Conservation (phyloP, 306 rosid genomes). For the Cicer judaicum region DNA sequence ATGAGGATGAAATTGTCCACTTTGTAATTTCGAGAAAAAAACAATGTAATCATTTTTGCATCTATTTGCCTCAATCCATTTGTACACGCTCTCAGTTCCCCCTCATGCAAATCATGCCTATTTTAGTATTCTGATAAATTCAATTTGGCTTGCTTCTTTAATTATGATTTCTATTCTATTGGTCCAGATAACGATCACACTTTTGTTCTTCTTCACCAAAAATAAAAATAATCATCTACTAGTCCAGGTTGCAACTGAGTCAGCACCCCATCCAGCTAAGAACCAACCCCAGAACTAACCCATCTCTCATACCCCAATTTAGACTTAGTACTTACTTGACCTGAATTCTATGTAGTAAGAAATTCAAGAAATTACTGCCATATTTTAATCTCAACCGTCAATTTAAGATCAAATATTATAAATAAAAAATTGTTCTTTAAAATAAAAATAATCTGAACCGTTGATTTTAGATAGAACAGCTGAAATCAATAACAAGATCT, state of each 20-base stretch:
- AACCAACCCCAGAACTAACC: not conserved
- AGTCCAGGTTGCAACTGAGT: slow-evolving; percentile 20
- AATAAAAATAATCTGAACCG: no score
- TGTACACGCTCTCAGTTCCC: not conserved
- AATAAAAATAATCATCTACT: slow-evolving; percentile 36
- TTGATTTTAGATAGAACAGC: no score
- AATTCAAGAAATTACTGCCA: no score
- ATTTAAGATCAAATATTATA: no score
- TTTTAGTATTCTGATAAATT: not conserved
- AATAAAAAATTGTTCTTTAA: no score
- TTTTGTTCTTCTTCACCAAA: not conserved
- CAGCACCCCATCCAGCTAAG: slow-evolving; percentile 23
- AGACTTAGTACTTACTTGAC: not conserved
- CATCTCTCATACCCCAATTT: not conserved
- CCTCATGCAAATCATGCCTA: not conserved
- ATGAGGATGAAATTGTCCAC: not conserved
- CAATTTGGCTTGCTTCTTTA: slow-evolving; percentile 5
- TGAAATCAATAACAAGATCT: no score
- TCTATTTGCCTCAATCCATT: not conserved
- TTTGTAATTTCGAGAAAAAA: not conserved
- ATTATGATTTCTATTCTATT: not conserved
- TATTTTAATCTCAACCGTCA: no score
- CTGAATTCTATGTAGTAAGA: no score
- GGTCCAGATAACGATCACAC: slow-evolving; percentile 17
- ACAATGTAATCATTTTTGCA: not conserved